Evolutionary conservation across 805 yeast species (phyloP).

Genomic region (Barnettozyma siamensis): DNA sequence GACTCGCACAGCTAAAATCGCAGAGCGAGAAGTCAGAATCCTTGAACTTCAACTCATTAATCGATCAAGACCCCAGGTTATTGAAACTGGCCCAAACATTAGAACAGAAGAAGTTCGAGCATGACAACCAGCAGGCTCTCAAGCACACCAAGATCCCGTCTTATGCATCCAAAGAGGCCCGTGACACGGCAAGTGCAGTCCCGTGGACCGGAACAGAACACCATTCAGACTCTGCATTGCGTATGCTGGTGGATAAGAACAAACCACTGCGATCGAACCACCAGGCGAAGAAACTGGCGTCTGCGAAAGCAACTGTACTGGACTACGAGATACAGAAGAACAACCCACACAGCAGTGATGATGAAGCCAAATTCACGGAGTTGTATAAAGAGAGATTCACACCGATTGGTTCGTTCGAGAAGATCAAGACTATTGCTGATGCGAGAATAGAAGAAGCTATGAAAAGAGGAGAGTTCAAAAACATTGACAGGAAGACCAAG

Average conservation of each 20-base stretch:
- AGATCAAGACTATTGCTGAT: conserved; percentile 64
- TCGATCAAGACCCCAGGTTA: conserved; percentile 22
- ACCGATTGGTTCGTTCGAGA: conserved; percentile 33
- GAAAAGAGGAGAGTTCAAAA: conserved; percentile 61
- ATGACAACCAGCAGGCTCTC: conserved; percentile 34
- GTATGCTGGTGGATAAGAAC: conserved; percentile 52
- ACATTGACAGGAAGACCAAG: conserved; percentile 60
- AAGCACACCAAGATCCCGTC: conserved; percentile 38
- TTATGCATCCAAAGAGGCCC: conserved; percentile 37
- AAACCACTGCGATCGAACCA: conserved; percentile 32
- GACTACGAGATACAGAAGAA: conserved; percentile 47
- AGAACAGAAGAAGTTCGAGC: conserved; percentile 31
- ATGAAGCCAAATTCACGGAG: conserved; percentile 45
- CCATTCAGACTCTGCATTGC: conserved; percentile 37
- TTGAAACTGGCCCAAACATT: conserved; percentile 25
- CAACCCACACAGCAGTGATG: conserved; percentile 27
- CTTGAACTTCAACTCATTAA: conserved; percentile 20
- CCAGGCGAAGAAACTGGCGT: conserved; percentile 37
- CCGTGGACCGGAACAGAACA: conserved; percentile 61
- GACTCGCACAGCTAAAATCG: conserved; percentile 24
- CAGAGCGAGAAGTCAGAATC: conserved; percentile 22
- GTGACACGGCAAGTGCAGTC: conserved; percentile 41
- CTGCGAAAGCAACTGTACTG: conserved; percentile 59
- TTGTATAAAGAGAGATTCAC: conserved; percentile 57
- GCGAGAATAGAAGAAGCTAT: conserved; percentile 71